A percentile compares a stretch with the other conserved stretches of the same genome.
Conservation (phyloP, 2,329 filamentous ascomycete species). For the Colletotrichum chrysophilum region DNA sequence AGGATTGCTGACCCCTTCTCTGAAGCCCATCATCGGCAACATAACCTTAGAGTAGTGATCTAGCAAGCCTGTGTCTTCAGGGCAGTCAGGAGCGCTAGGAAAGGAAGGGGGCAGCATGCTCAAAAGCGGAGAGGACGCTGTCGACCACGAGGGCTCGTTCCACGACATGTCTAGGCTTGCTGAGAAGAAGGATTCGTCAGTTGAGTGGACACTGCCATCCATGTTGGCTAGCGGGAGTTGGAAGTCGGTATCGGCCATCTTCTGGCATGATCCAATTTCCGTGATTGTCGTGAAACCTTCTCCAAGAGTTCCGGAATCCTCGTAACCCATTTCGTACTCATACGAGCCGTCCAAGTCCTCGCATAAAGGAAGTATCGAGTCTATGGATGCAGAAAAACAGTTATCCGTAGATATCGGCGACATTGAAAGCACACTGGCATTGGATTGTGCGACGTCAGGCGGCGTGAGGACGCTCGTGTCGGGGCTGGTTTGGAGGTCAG, state of each 20-base stretch:
- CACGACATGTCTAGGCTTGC: constrained; percentile 2
- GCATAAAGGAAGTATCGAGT: background rate
- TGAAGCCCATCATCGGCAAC: constrained; percentile 7
- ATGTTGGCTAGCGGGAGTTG: background rate
- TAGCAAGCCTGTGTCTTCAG: constrained; percentile 9
- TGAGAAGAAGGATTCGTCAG: background rate
- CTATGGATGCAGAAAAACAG: background rate
- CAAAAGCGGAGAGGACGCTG: background rate
- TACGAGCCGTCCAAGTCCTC: background rate
- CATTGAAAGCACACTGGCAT: background rate
- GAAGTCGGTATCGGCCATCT: background rate
- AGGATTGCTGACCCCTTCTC: background rate
- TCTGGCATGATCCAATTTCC: background rate
- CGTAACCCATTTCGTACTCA: background rate
- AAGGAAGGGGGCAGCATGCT: background rate
- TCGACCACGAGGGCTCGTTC: background rate
- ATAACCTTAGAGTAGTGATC: constrained; percentile 14
- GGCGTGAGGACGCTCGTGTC: constrained; percentile 6
- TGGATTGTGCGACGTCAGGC: background rate
- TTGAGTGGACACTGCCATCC: background rate
- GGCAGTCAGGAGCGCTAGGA: background rate
- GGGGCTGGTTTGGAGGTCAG: constrained; percentile 2
- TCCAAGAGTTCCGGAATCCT: background rate
- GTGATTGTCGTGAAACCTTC: background rate
- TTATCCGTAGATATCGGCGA: background rate